These are phyloP conservation scores for Hericium alpestre DNA, from an alignment of 768 basidiomycete genomes.

Conservation along the genomic window DNA sequence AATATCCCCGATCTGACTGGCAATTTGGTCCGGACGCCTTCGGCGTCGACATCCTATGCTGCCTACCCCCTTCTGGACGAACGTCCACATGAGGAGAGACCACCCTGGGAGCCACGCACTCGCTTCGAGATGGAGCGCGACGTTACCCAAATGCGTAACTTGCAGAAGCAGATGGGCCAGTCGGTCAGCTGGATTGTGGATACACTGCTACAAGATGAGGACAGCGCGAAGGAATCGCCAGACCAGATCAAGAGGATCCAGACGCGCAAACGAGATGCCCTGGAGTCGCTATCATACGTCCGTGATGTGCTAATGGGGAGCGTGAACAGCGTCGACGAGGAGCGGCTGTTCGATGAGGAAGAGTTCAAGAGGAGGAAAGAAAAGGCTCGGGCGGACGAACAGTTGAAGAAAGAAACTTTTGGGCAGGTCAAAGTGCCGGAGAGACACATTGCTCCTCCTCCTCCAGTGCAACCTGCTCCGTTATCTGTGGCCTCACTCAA, in stretches of 20 bases:
- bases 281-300: conserved; percentile 70
- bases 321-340: conserved; percentile 48
- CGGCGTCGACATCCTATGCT: conserved; percentile 27
- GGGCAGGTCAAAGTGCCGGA: background rate
- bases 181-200: conserved; percentile 70
- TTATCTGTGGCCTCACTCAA: conserved; percentile 4
- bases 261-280: conserved; percentile 43
- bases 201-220: conserved; percentile 45
- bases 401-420: background rate
- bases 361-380: conserved; percentile 29
- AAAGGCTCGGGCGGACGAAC: conserved; percentile 15
- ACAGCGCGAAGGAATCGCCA: conserved; percentile 27
- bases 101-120: conserved; percentile 58
- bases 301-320: conserved; percentile 59
- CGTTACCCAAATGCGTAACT: conserved; percentile 37
- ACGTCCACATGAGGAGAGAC: conserved; percentile 41
- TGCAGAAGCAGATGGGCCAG: conserved; percentile 57
- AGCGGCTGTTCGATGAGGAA: conserved; percentile 50
- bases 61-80: conserved; percentile 61
- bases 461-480: conserved; percentile 9
- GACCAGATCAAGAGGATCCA: conserved; percentile 33
- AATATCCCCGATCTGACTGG: conserved; percentile 80
- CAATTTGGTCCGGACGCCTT: conserved; percentile 51
- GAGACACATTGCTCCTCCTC: conserved; percentile 10
- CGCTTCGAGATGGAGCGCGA: conserved; percentile 67